phyloP scores from a whole-genome alignment of 768 basidiomycete genomes.

The Russula sp. region DNA sequence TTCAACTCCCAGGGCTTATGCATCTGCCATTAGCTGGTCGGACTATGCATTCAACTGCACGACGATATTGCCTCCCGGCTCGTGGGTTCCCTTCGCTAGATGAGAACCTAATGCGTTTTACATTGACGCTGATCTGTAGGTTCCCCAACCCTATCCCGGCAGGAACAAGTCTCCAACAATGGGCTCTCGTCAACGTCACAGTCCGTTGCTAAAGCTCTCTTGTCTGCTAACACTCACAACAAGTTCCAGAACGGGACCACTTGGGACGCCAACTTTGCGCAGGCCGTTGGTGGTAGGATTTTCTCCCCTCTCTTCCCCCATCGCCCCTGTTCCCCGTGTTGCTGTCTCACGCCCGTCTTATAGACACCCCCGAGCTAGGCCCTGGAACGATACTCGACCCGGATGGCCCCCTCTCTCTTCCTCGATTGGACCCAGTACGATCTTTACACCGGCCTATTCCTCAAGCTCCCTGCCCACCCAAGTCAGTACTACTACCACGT shows the following conservation, averaged over 20 bases:
- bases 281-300: background rate
- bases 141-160: slow-evolving; percentile 7
- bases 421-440: no score
- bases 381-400: background rate
- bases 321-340: no score
- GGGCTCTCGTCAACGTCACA: slow-evolving; percentile 6
- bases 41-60: background rate
- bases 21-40: background rate
- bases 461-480: no score
- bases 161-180: background rate
- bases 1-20: background rate
- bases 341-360: background rate
- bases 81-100: background rate
- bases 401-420: background rate
- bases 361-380: background rate
- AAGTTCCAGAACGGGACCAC: background rate
- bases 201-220: background rate
- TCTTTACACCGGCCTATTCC: no score
- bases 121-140: background rate
- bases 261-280: background rate
- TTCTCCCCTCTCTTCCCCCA: background rate
- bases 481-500: no score
- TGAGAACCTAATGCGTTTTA: background rate
- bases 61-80: background rate
- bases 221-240: background rate